These are phyloP conservation scores for Strigomonas culicis DNA, from an alignment of 208 protist species.

Conservation along the genomic window DNA sequence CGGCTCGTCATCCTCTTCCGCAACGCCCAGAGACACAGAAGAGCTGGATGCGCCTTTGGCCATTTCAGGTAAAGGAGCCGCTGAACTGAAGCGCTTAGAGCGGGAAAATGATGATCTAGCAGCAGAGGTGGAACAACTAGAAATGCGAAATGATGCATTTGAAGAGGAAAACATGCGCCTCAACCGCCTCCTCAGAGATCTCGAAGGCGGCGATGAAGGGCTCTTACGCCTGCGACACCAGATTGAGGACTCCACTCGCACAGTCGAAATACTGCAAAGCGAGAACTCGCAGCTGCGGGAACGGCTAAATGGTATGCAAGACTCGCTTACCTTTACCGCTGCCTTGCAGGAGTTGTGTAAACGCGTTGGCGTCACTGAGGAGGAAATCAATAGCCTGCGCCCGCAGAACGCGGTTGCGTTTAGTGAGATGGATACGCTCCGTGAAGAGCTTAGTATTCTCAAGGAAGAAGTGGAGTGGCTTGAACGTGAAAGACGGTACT, in stretches of 20 bases:
- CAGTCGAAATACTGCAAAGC: conserved; percentile 60
- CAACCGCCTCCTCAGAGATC: conserved; percentile 56
- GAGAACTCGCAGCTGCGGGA: conserved; percentile 83
- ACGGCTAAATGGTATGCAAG: conserved; percentile 76
- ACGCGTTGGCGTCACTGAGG: conserved; percentile 74
- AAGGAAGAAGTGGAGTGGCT: conserved; percentile 89
- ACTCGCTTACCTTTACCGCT: conserved; percentile 76
- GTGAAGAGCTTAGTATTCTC: conserved; percentile 64
- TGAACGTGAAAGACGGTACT: conserved; percentile 81
- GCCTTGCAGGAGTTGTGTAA: conserved; percentile 81
- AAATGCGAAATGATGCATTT: conserved; percentile 52
- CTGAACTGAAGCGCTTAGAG: conserved; percentile 20
- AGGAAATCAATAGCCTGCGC: conserved; percentile 80
- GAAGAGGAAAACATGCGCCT: conserved; percentile 67
- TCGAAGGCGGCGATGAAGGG: conserved; percentile 73
- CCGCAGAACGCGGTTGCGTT: conserved; percentile 51
- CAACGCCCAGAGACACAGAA: too few relatives aligned
- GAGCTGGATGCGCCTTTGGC: too few relatives aligned
- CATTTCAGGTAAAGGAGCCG: not conserved
- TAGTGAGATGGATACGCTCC: conserved; percentile 79
- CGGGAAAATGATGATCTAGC: conserved; percentile 70
- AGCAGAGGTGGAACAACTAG: conserved; percentile 64
- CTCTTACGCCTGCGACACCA: conserved; percentile 57
- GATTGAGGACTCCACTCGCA: conserved; percentile 47
- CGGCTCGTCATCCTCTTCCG: not conserved